Evolutionary conservation across 352 stramenopile genomes (phyloP), one percentile per base, ranked within the genome.

Genomic region (Globisporangium uncinulatum): DNA sequence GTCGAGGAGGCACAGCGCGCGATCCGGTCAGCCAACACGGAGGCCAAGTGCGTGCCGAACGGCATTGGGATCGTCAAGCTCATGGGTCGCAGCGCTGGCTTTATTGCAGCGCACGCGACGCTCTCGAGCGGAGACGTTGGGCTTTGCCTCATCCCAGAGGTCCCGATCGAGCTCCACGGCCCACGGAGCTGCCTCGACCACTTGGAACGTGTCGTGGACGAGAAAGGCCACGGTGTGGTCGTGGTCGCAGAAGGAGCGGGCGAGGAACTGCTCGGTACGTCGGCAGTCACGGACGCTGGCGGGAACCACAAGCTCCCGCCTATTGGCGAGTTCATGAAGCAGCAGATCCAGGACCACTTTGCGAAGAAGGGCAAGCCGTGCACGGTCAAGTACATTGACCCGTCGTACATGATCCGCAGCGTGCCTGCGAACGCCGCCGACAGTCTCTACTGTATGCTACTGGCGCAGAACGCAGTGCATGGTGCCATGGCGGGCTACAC

Each of bases 11-110:
- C 94, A 17, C 92, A 98, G 76, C 74, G 71, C 31, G 94, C 96
- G 20, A 98, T 98, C 65, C 84, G 83, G 15, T 91, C 81, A 53
- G 86, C 87, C 51, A 89, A 83, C 57, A 97, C 88, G 9, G 96
- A 99, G 71, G 93, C 95, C 50, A 89, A 87, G 47, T 98, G 95
- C 65, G 98, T 98, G 50, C 95, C 95, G 21, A 99, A 99, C 73
- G 96, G 96, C 54, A 96, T 99, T 57, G 97, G 97, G 60, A 89
- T 99, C 61, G 97, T 99, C 46, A 99, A 99, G 78, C 83, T 99
- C 48, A 99, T 99, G 97, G 97, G 97, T 34, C 89, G 97, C 43
- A 97, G 89, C 41, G 92, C 95, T 39, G 97, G 97, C 54, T 99
- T 98, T 70, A 99, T 99, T 64, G 96, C 96, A 20, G 92, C 92